Base-by-base conservation (phyloP, 176 grass and related monocot species). In the Tillandsia leiboldiana region DNA sequence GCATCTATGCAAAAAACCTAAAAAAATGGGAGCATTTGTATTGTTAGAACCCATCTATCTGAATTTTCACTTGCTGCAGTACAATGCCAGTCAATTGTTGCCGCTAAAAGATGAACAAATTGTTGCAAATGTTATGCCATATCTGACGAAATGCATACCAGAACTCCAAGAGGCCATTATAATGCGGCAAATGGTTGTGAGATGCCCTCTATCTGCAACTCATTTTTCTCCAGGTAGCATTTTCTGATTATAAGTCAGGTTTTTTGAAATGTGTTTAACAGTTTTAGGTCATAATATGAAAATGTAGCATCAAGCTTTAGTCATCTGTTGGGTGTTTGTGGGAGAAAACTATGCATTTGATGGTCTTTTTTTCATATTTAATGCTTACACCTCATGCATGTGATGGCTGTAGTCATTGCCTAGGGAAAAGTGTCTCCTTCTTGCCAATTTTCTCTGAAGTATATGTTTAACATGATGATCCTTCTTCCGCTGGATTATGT, bases 201-300 rank as follows among this genome's bases (percentile, higher is more conserved):
- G 66, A 81, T 81, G 42, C 77, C 85, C 85, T 49, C 84, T 81
- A 49, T 88, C 80, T 78, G 80, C 81, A 57, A 84, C 84, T 67
- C 86, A 91, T 26, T 86, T 78, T 83, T 83, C 83, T 77, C 92
- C 92, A 75, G 88, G 92, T 96, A 73, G 79, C 64, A 2, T 75
- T 71, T 42, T 14, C 56, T 61, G n/a, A 20, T 10, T 61, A 23
- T 42, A 42, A 42, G 33, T 24, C 1, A 24, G 24, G 24, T 24
- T 24, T 24, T 24, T 24, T 24, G 24, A 24, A 24, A 24, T 24
- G 33, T 42, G 1, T 63, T 17, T 49, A 23, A 48, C 13, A 57
- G 53, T 57, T 57, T 1, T 56, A 56, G 13, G n/a, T 3, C 20
- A 20, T 59, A 59, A 3, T 59, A 18, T 59, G 20, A 18, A 22